Conservation (phyloP, 2,329 filamentous ascomycete genomes). For the Colletotrichum brevisporum region DNA sequence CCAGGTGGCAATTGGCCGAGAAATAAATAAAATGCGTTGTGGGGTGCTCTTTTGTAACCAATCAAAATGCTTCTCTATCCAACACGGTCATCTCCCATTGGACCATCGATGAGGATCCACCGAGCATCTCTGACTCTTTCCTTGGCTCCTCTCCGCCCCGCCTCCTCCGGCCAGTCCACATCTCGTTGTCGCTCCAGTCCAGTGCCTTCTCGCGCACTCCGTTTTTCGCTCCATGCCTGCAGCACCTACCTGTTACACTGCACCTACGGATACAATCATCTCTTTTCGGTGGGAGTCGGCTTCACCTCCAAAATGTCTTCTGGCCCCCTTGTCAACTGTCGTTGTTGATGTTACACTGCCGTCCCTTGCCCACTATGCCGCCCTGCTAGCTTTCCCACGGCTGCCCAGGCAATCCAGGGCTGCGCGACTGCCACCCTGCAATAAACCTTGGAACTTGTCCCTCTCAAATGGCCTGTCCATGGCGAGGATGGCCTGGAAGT, state of each 20-base stretch:
- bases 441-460: constrained; percentile 33
- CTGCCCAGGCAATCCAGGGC: constrained; percentile 12
- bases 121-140: constrained; percentile 30
- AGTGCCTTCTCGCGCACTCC: constrained; percentile 16
- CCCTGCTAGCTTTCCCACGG: constrained; percentile 30
- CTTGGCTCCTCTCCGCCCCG: constrained; percentile 35
- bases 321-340: neutral
- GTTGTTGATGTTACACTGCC: neutral
- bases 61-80: constrained; percentile 18
- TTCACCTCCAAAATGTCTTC: neutral
- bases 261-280: too few relatives aligned
- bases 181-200: constrained; percentile 9
- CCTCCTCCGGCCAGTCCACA: constrained; percentile 33
- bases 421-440: constrained; percentile 13
- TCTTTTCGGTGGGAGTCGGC: constrained; percentile 31
- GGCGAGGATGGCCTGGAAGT: constrained; percentile 27
- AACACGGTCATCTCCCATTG: constrained; percentile 23
- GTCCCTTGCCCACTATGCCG: constrained; percentile 19
- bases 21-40: constrained; percentile 14
- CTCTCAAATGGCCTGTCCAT: constrained; percentile 33
- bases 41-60: constrained; percentile 14
- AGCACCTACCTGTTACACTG: too few relatives aligned
- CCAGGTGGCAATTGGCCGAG: neutral
- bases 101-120: constrained; percentile 19
- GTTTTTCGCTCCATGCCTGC: constrained; percentile 30